Evolutionary conservation across 768 basidiomycete species (phyloP), one percentile per base, ranked within the genome.

Genomic region (Lyophyllum atratum): DNA sequence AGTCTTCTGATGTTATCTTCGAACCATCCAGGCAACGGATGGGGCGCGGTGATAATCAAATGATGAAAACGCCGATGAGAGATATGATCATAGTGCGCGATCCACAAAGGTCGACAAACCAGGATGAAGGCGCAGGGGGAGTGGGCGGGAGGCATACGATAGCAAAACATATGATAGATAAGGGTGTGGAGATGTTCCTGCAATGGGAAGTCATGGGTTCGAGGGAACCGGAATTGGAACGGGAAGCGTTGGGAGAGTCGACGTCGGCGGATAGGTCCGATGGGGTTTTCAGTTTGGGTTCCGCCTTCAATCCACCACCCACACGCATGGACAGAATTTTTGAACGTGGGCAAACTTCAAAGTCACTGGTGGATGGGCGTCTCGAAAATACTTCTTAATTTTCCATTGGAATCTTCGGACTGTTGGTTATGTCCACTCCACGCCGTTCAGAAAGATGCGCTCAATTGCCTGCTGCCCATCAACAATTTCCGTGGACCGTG

Each of bases 401-500:
- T 55, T 42, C 52, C 10, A 54, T 54, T 12, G 31, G 52, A 54
- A 54, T 22, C 7, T 39, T 55, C 45, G 26, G 42, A 19, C 15
- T 39, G 15, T 39, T 37, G 39, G 46, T 34, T 51, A 21, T 29
- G 22, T 40, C 21, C 54, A 34, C 21, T 11, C 31, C 22, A 49
- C 15, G 39, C 19, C 24, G 21, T 33, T 24, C 17, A n/a, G n/a
- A 33, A 45, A 45, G 22, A 31, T 43, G 31, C 6, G 40, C 31
- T 22, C 31, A 17, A 53, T 4, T 21, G 37, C 40, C 28, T 49
- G 14, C 22, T n/a, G 29, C 12, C 15, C 5, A 42, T 59, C 46
- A 45, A 44, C 53, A 51, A 58, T 59, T n/a, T 55, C 58, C 58
- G 49, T 42, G 49, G 22, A 45, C 53, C 25, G n/a, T 54, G 58